Evolutionary conservation across 345 rosid species (phyloP).

Genomic region (Salix brachista): DNA sequence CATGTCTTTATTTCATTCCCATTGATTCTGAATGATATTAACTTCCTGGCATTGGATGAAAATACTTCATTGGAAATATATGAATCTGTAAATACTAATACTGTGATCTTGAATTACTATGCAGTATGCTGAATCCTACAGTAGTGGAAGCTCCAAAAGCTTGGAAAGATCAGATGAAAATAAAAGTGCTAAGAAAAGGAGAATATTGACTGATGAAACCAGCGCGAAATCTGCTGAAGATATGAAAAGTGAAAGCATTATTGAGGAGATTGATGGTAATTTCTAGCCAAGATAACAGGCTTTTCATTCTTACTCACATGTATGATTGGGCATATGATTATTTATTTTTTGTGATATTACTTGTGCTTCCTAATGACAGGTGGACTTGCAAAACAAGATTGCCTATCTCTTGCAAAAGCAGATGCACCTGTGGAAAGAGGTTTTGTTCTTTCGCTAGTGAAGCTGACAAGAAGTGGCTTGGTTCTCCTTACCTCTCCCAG

Average conservation of each 20-base stretch:
- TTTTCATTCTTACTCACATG: constrained; percentile 4
- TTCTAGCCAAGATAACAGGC: constrained; percentile 2
- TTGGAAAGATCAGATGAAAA: constrained; percentile 22
- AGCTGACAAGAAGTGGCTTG: constrained; percentile 80
- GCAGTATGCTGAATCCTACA: constrained; percentile 38
- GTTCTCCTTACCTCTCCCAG: constrained; percentile 58
- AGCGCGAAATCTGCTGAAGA: constrained; percentile 8
- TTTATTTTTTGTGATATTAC: neutral
- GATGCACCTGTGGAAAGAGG: constrained; percentile 25
- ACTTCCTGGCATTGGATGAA: neutral
- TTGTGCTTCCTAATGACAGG: constrained; percentile 29
- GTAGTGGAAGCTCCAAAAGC: constrained; percentile 22
- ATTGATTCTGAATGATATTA: neutral
- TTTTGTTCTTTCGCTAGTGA: constrained; percentile 69
- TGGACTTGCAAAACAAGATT: constrained; percentile 22
- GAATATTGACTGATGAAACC: constrained; percentile 33
- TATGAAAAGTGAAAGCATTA: constrained; percentile 16
- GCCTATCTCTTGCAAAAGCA: constrained; percentile 17
- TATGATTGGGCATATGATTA: constrained; percentile 3
- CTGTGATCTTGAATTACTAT: constrained; percentile 1
- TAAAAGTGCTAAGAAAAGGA: constrained; percentile 47
- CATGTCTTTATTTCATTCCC: neutral
- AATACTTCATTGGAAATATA: neutral
- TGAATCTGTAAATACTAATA: neutral
- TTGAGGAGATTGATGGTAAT: constrained; percentile 39